phyloP scores from a whole-genome alignment of 2,329 filamentous ascomycete genomes.

The Curvularia verruculosa region DNA sequence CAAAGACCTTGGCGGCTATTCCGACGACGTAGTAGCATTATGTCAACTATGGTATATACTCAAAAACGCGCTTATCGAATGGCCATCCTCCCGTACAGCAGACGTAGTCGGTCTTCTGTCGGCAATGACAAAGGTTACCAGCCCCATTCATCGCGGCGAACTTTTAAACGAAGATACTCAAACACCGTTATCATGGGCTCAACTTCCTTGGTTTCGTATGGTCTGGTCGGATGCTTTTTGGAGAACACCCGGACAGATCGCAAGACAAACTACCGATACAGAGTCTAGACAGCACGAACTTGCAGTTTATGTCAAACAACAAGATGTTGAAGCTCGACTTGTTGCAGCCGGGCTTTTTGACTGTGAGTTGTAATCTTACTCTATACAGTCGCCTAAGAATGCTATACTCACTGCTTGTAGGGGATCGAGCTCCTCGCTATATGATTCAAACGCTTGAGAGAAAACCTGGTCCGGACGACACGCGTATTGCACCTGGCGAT shows the following conservation, averaged over 20 bases:
- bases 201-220: background rate
- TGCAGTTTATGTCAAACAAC: background rate
- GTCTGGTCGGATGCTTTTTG: background rate
- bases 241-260: background rate
- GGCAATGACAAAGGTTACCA: background rate
- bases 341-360: background rate
- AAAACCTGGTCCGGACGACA: background rate
- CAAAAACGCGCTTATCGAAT: background rate
- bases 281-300: background rate
- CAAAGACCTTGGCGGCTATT: background rate
- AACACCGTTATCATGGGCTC: background rate
- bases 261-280: background rate
- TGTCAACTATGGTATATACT: background rate
- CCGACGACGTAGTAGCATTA: background rate
- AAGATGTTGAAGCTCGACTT: background rate
- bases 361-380: background rate
- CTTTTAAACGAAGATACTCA: background rate
- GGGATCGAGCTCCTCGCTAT: background rate
- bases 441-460: background rate
- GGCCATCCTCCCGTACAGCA: background rate
- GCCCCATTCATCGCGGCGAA: background rate
- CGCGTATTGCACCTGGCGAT: background rate
- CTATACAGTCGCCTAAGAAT: background rate
- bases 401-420: background rate
- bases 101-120: background rate